Evolutionary conservation across 2,329 filamentous ascomycete genomes (phyloP), one percentile per base, ranked within the genome.

Genomic region (Beauveria sp.): DNA sequence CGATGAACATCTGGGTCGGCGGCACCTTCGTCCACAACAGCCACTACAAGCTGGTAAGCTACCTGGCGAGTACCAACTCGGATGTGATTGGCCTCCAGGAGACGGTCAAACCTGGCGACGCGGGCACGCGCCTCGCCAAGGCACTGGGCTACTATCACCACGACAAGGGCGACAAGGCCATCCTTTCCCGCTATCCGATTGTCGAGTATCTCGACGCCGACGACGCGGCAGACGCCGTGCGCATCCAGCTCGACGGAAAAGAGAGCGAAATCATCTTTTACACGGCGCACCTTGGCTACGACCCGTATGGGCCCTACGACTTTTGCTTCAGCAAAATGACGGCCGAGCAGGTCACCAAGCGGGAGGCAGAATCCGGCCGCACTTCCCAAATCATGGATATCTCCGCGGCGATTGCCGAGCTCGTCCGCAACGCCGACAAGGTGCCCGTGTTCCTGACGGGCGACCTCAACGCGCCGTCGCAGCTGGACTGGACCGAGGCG

Each of bases 381-480:
- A 74, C 73, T 2, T 68, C 68, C 18, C 73, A 78, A 62, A 76
- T 77, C 61, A 65, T 64, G 54, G 68, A 71, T 18, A 75, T 71
- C 1, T 62, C 77, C 5, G 61, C 62, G 0, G 68, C 65, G 3
- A 77, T 77, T 70, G 56, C 68, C 41, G 61, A 57, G 6, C 67
- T 72, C 4, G 63, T 77, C 1, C 64, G 62, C 7, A 63, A 72
- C 26, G 66, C 72, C 0, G 68, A 73, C 26, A 65, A 68, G 0
- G 63, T 70, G 0, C 75, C 76, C 3, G 71, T 77, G 0, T 61
- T 78, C 34, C 59, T 78, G 1, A 67, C 72, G 0, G 76, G 76
- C 22, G 76, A 78, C 64, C 75, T 77, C 62, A 78, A 77, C 63
- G 74, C 76, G 1, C 76, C 76, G 0, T 78, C 76, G 20, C 76